Percentiles rank a stretch among this genome's conserved stretches.
These are phyloP conservation scores for Theobroma cacao DNA, from an alignment of 345 rosid species.

Conservation along the genomic window DNA sequence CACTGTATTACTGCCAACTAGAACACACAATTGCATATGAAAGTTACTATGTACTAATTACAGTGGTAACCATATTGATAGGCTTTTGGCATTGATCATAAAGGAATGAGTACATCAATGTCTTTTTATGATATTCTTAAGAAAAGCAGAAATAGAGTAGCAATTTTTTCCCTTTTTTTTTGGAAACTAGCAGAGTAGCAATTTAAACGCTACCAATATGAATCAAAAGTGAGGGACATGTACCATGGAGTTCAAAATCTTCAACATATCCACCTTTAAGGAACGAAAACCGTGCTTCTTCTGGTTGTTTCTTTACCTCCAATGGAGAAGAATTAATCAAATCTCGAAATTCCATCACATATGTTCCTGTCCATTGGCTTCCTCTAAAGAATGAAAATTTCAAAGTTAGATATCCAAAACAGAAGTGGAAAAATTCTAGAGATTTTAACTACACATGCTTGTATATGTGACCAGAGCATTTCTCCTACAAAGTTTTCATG, in stretches of 20 bases:
- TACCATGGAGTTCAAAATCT: slow-evolving; percentile 54
- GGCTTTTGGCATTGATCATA: neutral
- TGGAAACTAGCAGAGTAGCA: neutral
- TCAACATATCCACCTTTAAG: slow-evolving; percentile 78
- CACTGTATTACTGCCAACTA: neutral
- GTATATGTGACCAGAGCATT: neutral
- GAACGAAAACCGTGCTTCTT: slow-evolving; percentile 89
- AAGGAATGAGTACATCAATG: neutral
- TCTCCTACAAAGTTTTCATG: neutral
- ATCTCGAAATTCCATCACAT: slow-evolving; percentile 75
- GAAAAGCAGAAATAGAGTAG: neutral
- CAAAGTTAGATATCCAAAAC: neutral
- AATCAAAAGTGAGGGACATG: neutral
- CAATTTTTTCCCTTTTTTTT: neutral
- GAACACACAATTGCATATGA: neutral
- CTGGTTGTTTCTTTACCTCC: slow-evolving; percentile 41
- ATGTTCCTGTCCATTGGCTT: slow-evolving; percentile 87
- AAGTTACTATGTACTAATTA: neutral
- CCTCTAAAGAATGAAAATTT: slow-evolving; percentile 45
- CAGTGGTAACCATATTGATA: neutral
- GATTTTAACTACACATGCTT: neutral
- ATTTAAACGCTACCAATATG: neutral
- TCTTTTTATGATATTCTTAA: neutral
- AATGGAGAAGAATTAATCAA: slow-evolving; percentile 44
- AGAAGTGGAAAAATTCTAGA: slow-evolving; percentile 3